Evolutionary conservation across 225 moss, liverwort and hornwort species (phyloP), one percentile per base, ranked within the genome.

Genomic region (Bryoerythrophyllum caledonicum): DNA sequence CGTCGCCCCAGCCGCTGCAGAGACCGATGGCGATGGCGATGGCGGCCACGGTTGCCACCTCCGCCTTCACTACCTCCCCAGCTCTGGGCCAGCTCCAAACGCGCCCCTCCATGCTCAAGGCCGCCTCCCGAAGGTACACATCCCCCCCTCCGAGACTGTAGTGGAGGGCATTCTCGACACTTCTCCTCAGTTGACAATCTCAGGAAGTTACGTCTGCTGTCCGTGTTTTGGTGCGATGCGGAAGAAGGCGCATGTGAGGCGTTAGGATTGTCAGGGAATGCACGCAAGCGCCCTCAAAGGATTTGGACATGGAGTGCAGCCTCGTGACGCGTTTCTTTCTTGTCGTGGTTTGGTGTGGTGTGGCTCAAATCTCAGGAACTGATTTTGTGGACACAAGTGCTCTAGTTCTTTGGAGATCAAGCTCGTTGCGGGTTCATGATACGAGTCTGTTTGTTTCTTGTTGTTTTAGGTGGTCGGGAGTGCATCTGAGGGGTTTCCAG

Each of bases 21-120:
- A 1, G 46, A 46, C 1, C 77, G 41, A 86, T 82, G 82, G 80
- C 77, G 55, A 74, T 82, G 70, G 85, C 82, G 79, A 82, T 86
- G 80, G 74, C 67, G 56, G 81, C 82, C 64, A 20, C 80, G 76
- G 68, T 64, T 5, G 67, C 71, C 2, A 23, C 76, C 0, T 28
- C 19, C 4, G 44, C 15, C 6, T 20, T 59, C 30, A 34, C 61
- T 4, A 17, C 60, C 2, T 74, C 70, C 12, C 41, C 71, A 12
- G 27, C 35, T 20, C n/a, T 48, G 4, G 43, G 57, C 60, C 74
- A 80, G 68, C 72, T 82, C 43, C 72, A 51, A 21, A 26, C 68
- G 13, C 64, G 55, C 56, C 48, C 82, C 23, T 37, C 77, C 56
- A 59, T 87, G 84, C 67, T 82, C 19, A 56, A 60, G 65, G 82